phyloP scores from a whole-genome alignment of 1,284 basidiomycete genomes.

The Puccinia coronata region DNA sequence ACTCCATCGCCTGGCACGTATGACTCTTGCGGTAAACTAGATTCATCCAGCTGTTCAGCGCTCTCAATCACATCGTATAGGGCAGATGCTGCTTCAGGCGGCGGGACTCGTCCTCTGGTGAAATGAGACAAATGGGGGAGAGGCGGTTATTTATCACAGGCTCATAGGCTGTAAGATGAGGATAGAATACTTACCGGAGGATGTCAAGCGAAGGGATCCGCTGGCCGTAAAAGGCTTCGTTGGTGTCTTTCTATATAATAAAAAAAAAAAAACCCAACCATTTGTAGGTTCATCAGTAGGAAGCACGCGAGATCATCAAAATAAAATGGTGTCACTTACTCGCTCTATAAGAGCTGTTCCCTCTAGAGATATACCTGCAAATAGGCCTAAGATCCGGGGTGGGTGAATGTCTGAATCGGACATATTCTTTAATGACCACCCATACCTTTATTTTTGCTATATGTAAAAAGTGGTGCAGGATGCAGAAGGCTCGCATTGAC shows the following conservation, averaged over 20 bases:
- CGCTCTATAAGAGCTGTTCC: constrained; percentile 93
- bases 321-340: constrained; percentile 61
- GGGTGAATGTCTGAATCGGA: constrained; percentile 8
- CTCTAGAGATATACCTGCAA: constrained; percentile 90
- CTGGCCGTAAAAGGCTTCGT: constrained; percentile 85
- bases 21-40: constrained; percentile 55
- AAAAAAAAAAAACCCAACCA: not conserved
- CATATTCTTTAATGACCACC: constrained; percentile 36
- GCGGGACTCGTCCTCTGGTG: constrained; percentile 57
- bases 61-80: constrained; percentile 59
- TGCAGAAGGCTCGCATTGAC: constrained; percentile 83
- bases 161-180: not conserved
- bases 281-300: not conserved
- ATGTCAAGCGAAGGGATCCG: constrained; percentile 85
- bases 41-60: constrained; percentile 58
- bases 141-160: not conserved
- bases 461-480: constrained; percentile 95
- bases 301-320: not conserved
- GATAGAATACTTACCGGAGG: constrained; percentile 62
- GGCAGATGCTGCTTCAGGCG: constrained; percentile 58
- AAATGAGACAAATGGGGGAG: not conserved
- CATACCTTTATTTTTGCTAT: constrained; percentile 88
- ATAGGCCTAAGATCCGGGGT: constrained; percentile 69
- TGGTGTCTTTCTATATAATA: constrained; percentile 57
- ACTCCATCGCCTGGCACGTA: constrained; percentile 54